Evolutionary conservation across 2,329 filamentous ascomycete species (phyloP).

Genomic region (Venturia oleaginea): DNA sequence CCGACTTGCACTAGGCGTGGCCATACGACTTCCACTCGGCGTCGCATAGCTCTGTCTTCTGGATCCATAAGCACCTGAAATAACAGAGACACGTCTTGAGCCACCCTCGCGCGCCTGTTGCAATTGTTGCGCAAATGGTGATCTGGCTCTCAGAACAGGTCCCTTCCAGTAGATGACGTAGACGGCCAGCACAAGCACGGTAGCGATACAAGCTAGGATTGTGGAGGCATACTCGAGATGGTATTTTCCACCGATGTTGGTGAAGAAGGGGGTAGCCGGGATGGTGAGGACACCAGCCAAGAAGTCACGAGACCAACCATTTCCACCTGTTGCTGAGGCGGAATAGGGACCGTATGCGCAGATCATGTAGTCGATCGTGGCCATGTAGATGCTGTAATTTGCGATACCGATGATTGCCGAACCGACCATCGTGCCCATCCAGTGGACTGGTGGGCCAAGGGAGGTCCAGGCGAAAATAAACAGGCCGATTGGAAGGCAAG

Average conservation of each 20-base stretch:
- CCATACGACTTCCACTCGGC: neutral
- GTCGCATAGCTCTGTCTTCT: conserved; percentile 11
- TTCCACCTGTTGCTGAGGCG: conserved; percentile 66
- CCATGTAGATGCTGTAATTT: conserved; percentile 68
- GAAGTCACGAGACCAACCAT: conserved; percentile 66
- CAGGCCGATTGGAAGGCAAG: conserved; percentile 55
- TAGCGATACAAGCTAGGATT: conserved; percentile 43
- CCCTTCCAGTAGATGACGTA: conserved; percentile 49
- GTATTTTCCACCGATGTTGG: conserved; percentile 23
- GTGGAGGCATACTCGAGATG: conserved; percentile 46
- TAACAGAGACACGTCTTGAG: conserved; percentile 1
- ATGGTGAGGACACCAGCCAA: conserved; percentile 63
- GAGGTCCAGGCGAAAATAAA: conserved; percentile 63
- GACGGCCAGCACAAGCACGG: conserved; percentile 40
- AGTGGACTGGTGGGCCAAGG: conserved; percentile 52
- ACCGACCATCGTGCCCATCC: conserved; percentile 61
- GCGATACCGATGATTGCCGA: conserved; percentile 60
- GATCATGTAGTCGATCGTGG: conserved; percentile 70
- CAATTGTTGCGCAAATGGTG: conserved; percentile 44
- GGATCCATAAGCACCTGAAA: conserved; percentile 6
- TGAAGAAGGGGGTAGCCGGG: conserved; percentile 22
- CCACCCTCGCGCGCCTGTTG: conserved; percentile 3
- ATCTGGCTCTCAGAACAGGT: conserved; percentile 41
- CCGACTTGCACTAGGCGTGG: neutral
- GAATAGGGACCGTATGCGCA: conserved; percentile 64